Percentiles rank a stretch among this genome's conserved stretches.
Conservation (phyloP, 1,284 basidiomycete genomes). For the Earliella scabrosa region DNA sequence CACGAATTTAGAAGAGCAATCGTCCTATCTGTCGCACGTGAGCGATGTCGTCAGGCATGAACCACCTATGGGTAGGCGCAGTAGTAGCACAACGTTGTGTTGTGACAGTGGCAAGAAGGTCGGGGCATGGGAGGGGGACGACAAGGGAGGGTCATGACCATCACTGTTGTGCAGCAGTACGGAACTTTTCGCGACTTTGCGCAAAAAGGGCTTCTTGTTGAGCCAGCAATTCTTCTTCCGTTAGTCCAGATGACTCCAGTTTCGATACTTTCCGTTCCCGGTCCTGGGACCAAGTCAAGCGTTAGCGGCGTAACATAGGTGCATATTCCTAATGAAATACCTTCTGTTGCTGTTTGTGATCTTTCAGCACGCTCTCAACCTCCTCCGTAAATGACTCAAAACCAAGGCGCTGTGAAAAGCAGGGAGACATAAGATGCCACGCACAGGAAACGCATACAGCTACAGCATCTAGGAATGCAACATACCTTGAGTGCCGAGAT, state of each 20-base stretch:
- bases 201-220: slow-evolving; percentile 94
- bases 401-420: slow-evolving; percentile 70
- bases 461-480: not conserved
- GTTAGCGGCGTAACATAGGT: slow-evolving; percentile 11
- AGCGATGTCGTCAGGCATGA: slow-evolving; percentile 3
- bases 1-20: slow-evolving; percentile 24
- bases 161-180: slow-evolving; percentile 49
- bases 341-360: slow-evolving; percentile 96
- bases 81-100: no score
- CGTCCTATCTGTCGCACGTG: slow-evolving; percentile 25
- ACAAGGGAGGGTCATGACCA: not conserved
- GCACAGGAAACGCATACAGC: not conserved
- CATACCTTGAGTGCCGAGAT: slow-evolving; percentile 86
- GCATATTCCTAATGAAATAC: slow-evolving; percentile 44
- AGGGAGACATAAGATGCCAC: slow-evolving; percentile 9
- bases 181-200: slow-evolving; percentile 78
- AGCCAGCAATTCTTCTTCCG: slow-evolving; percentile 87
- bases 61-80: no score
- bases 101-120: no score
- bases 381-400: slow-evolving; percentile 88
- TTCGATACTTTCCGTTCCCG: slow-evolving; percentile 89
- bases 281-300: slow-evolving; percentile 50
- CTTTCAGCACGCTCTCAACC: slow-evolving; percentile 90
- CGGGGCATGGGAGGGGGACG: not conserved
- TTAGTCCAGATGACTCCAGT: slow-evolving; percentile 88